Evolutionary conservation across 352 stramenopile genomes (phyloP), one percentile per base, ranked within the genome.

Genomic region (Pythium rhizo-oryzae): DNA sequence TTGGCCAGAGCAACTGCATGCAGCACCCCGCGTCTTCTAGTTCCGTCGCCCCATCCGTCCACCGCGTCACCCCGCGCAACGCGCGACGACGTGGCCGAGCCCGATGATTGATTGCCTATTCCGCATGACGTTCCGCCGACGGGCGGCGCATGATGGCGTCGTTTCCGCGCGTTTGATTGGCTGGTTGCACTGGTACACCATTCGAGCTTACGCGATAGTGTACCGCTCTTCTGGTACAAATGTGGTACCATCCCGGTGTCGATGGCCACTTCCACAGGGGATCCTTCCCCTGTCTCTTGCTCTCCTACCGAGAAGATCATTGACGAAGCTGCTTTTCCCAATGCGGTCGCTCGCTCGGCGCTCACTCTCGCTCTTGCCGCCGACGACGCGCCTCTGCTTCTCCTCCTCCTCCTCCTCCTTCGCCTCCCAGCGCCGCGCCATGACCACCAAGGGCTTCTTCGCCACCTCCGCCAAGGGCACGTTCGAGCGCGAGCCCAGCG

Each of bases 401-500:
- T n/a, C n/a, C n/a, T n/a, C n/a, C n/a, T n/a, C n/a, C n/a, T n/a
- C 15, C 15, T 19, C 25, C 16, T 4, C 35, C 18, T 62, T 30
- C 37, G 28, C 56, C 64, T 65, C 55, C 37, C 39, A 55, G 24
- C 39, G 23, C 18, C 59, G 65, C 46, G 50, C 62, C 53, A 93
- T 93, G 85, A 91, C 82, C 52, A 78, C 73, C 49, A 89, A 84
- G 55, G 70, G 49, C 21, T 90, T 79, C 69, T 93, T 85, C 75
- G 75, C 77, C 25, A 89, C 86, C 39, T 91, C 82, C 16, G 65
- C 80, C 51, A 91, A 90, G 69, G 85, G 85, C 70, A 70, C 75
- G 43, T 94, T 94, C 64, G 69, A 90, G 75, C 85, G 85, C 49
- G 84, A 92, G 66, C 35, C 80, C 5, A 91, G 80, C 68, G 85